These are phyloP conservation scores for Monosporozyma siamensis DNA, from an alignment of 805 yeast species.

Conservation along the genomic window DNA sequence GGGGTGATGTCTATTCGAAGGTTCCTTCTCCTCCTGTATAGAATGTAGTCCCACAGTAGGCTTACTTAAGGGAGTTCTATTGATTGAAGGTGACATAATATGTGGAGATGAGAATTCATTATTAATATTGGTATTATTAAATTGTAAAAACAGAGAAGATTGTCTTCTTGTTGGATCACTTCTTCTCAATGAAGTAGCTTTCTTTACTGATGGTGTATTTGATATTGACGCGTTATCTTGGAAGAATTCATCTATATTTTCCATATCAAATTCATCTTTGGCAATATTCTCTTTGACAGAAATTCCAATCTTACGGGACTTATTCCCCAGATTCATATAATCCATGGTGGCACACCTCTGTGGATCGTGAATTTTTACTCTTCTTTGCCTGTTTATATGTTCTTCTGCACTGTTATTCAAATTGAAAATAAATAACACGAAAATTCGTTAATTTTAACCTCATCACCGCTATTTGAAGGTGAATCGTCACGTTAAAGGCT, in stretches of 20 bases:
- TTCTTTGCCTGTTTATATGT: too few relatives aligned
- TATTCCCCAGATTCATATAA: constrained; percentile 43
- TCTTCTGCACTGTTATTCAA: too few relatives aligned
- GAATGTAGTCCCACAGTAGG: not conserved
- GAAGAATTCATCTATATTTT: constrained; percentile 51
- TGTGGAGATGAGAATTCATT: constrained; percentile 8
- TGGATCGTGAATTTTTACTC: not conserved
- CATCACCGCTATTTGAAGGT: too few relatives aligned
- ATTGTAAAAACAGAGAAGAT: constrained; percentile 12
- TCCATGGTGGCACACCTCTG: constrained; percentile 25
- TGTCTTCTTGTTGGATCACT: constrained; percentile 15
- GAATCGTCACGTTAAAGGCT: too few relatives aligned
- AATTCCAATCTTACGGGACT: constrained; percentile 58
- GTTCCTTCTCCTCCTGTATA: constrained; percentile 4
- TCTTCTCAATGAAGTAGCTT: too few relatives aligned
- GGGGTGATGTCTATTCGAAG: not conserved
- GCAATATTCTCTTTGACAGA: constrained; percentile 10
- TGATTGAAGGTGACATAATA: constrained; percentile 8
- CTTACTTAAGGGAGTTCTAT: not conserved
- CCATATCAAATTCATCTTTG: constrained; percentile 17
- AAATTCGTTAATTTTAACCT: too few relatives aligned
- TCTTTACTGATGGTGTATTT: too few relatives aligned
- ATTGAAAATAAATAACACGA: too few relatives aligned
- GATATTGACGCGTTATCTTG: constrained; percentile 36
- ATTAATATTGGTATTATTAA: constrained; percentile 4